phyloP scores from a whole-genome alignment of 371 early-diverging fungal genomes.

The Syncephalis plumigaleata region DNA sequence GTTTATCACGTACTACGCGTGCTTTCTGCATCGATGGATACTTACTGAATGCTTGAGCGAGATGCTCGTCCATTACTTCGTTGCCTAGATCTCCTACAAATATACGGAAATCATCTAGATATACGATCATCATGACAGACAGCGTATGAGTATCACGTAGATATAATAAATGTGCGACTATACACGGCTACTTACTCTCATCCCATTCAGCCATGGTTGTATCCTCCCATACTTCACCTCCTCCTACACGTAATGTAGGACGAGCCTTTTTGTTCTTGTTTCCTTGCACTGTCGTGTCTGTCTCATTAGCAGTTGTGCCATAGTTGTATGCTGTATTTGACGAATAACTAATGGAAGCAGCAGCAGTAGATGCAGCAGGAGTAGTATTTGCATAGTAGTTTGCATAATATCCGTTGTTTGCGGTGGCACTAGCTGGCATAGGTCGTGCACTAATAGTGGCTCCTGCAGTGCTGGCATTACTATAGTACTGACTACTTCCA shows the following conservation, averaged over 20 bases:
- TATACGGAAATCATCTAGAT: slow-evolving; percentile 60
- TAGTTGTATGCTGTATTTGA: too few species aligned
- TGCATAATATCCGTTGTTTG: too few species aligned
- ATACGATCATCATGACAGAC: background rate
- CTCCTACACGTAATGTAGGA: slow-evolving; percentile 59
- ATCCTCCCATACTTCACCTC: slow-evolving; percentile 92
- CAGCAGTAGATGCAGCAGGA: too few species aligned
- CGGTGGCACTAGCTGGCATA: too few species aligned
- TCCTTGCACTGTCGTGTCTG: slow-evolving; percentile 4
- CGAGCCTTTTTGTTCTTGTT: slow-evolving; percentile 21
- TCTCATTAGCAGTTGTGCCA: too few species aligned
- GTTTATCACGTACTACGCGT: slow-evolving; percentile 58
- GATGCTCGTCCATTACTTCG: slow-evolving; percentile 69
- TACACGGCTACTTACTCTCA: slow-evolving; percentile 23
- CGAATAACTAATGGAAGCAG: too few species aligned
- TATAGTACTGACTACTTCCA: too few species aligned
- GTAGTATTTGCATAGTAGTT: too few species aligned
- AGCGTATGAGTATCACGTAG: too few species aligned
- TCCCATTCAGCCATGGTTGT: slow-evolving; percentile 82
- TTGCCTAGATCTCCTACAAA: slow-evolving; percentile 82
- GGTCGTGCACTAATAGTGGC: too few species aligned
- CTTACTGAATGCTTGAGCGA: slow-evolving; percentile 56
- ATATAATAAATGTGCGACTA: background rate
- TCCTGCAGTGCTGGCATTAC: too few species aligned
- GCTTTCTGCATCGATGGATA: slow-evolving; percentile 62